These are phyloP conservation scores for Russula emetica DNA, from an alignment of 768 basidiomycete genomes.

Conservation along the genomic window DNA sequence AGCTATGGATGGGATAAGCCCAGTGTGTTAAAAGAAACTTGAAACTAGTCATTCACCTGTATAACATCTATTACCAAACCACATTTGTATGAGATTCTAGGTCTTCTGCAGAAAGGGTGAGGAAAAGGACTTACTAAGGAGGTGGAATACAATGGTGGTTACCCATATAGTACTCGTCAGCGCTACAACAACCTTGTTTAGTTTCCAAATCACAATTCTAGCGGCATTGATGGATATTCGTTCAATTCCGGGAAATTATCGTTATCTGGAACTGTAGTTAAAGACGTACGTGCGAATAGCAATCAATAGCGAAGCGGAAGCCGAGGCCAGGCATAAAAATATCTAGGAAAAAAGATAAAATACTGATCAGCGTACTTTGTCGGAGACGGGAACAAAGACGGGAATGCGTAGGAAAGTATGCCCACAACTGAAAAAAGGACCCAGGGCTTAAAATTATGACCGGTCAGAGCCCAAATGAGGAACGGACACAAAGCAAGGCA, in stretches of 20 bases:
- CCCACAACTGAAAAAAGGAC: neutral
- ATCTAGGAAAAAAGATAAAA: neutral
- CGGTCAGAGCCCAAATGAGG: neutral
- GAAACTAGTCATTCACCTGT: neutral
- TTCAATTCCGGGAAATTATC: neutral
- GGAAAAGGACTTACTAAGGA: neutral
- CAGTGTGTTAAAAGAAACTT: neutral
- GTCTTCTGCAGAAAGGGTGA: neutral
- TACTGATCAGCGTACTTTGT: neutral
- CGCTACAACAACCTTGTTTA: neutral
- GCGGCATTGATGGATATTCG: neutral
- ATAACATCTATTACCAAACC: neutral
- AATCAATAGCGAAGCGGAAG: neutral
- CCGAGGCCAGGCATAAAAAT: neutral
- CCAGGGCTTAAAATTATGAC: neutral
- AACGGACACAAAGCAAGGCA: neutral
- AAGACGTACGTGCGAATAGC: slow-evolving; percentile 8
- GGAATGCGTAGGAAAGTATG: neutral
- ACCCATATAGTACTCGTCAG: neutral
- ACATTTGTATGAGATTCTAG: neutral
- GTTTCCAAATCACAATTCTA: slow-evolving; percentile 4
- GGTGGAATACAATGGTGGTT: neutral
- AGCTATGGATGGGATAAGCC: neutral
- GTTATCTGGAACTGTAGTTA: neutral
- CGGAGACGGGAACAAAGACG: neutral